Evolutionary conservation across 768 basidiomycete genomes (phyloP), one percentile per base, ranked within the genome.

Genomic region (Phlebiopsis flavidoalba): DNA sequence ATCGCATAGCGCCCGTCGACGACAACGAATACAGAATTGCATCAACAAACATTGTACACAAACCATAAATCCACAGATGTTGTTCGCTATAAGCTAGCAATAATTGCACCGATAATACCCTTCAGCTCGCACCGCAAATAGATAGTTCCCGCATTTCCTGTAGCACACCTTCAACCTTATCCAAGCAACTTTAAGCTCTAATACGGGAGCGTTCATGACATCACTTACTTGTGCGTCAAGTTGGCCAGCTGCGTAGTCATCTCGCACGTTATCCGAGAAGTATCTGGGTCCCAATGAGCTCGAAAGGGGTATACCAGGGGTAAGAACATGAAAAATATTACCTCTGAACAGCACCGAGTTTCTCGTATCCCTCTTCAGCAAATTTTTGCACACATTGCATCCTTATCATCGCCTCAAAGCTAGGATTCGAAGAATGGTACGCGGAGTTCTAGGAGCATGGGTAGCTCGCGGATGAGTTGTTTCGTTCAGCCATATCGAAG

Each of bases 301-400:
- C 8, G 40, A 14, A 3, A 14, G 26, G 17, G 53, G 48, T 60
- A 40, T 8, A 61, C 40, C 3, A 1, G 55, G 57, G 15, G 1
- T 8, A 22, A 11, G 35, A 43, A 11, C 4, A 64, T 60, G 4
- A 67, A 75, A 19, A 4, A 17, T 3, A 43, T 10, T 63, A 93
- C 87, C 93, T 79, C 73, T 99, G 96, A 8, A 98, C 95, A 49
- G 93, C 88, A 53, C 94, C 89, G 54, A 98, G 83, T 75, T 95
- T 97, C 77, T 98, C 95, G 71, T 99, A 98, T 0, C 96, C 95
- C 67, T 99, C 96, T 73, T 98, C 93, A 0, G 96, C 95, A 70
- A 98, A 98, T 70, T 95, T 95, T n/a, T n/a, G n/a, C n/a, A n/a
- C n/a, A 70, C 91, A 85, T 70, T 99, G 97, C 86, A 97, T 92